phyloP scores from a whole-genome alignment of 2,329 filamentous ascomycete species.

The Colletotrichum spaethianum region DNA sequence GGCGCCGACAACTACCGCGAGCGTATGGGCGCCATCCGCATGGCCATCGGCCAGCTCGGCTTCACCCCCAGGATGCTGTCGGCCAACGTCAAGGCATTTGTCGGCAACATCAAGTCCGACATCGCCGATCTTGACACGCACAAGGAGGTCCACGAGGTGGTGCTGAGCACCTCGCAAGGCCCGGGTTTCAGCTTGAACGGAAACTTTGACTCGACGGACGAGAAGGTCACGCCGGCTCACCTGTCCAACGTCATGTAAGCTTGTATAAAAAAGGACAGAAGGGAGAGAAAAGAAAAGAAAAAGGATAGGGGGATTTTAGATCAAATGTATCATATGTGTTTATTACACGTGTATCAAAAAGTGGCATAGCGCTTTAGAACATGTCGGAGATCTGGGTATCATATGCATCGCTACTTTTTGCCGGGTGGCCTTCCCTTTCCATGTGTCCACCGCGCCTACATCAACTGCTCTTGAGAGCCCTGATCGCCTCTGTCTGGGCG shows the following conservation, averaged over 20 bases:
- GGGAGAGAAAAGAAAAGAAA: not conserved
- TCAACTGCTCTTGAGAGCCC: slow-evolving; percentile 59
- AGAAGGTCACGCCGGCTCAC: slow-evolving; percentile 66
- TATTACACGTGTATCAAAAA: slow-evolving; percentile 43
- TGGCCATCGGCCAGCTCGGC: slow-evolving; percentile 91
- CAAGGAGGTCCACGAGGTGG: slow-evolving; percentile 70
- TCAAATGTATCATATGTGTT: slow-evolving; percentile 57
- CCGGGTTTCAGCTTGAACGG: slow-evolving; percentile 91
- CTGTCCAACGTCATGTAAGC: slow-evolving; percentile 69
- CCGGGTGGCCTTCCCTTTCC: not conserved
- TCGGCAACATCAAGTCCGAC: slow-evolving; percentile 81
- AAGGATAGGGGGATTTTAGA: slow-evolving; percentile 5
- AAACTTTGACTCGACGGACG: slow-evolving; percentile 76
- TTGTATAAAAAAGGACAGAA: slow-evolving; percentile 15
- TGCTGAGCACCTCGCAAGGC: slow-evolving; percentile 88
- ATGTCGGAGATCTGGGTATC: slow-evolving; percentile 48
- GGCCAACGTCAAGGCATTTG: slow-evolving; percentile 84
- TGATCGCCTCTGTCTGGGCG: slow-evolving; percentile 67
- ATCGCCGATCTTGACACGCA: slow-evolving; percentile 68
- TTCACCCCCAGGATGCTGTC: slow-evolving; percentile 91
- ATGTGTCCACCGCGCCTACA: not conserved
- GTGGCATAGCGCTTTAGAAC: slow-evolving; percentile 39
- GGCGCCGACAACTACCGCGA: slow-evolving; percentile 92
- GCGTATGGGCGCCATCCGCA: slow-evolving; percentile 83
- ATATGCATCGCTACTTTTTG: slow-evolving; percentile 43